A percentile compares a stretch with the other conserved stretches of the same genome.
Evolutionary conservation across 1,139 yeast genomes (phyloP).

Genomic region (Geotrichum candidum): DNA sequence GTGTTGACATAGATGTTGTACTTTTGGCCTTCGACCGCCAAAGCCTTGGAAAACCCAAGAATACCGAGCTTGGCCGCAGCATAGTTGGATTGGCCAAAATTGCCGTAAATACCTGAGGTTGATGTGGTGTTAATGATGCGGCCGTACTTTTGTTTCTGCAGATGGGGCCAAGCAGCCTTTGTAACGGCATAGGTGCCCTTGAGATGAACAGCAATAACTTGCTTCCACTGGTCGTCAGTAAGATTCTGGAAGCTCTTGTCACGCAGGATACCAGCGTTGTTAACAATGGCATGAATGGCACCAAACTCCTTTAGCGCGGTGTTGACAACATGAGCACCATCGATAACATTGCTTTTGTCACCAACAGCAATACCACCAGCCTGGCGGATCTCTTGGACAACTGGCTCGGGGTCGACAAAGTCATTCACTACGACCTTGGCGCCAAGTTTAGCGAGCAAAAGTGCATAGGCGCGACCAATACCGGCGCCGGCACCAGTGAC

Average conservation of each 20-base stretch:
- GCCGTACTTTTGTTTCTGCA: constrained; percentile 72
- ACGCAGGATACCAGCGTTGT: constrained; percentile 92
- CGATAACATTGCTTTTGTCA: constrained; percentile 77
- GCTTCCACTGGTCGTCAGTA: constrained; percentile 78
- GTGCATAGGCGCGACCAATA: constrained; percentile 85
- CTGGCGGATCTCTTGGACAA: constrained; percentile 68
- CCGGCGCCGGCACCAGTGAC: constrained; percentile 97
- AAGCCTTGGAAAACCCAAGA: constrained; percentile 74
- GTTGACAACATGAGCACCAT: constrained; percentile 70
- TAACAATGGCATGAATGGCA: constrained; percentile 75
- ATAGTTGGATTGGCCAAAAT: constrained; percentile 96
- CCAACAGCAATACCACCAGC: constrained; percentile 83
- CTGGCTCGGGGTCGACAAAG: constrained; percentile 60
- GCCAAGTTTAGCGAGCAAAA: constrained; percentile 79
- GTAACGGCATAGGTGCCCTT: constrained; percentile 76
- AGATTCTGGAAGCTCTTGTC: constrained; percentile 85
- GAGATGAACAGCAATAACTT: constrained; percentile 76
- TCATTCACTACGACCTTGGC: constrained; percentile 96
- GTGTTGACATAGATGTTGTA: constrained; percentile 69
- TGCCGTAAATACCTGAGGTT: constrained; percentile 95
- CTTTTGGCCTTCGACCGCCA: constrained; percentile 87
- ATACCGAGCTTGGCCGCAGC: constrained; percentile 91
- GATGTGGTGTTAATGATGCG: constrained; percentile 84
- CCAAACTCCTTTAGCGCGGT: constrained; percentile 77
- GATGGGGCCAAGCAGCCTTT: constrained; percentile 90